These are phyloP conservation scores for Chrysoporthe austroafricana DNA, from an alignment of 2,329 filamentous ascomycete species.

Conservation along the genomic window DNA sequence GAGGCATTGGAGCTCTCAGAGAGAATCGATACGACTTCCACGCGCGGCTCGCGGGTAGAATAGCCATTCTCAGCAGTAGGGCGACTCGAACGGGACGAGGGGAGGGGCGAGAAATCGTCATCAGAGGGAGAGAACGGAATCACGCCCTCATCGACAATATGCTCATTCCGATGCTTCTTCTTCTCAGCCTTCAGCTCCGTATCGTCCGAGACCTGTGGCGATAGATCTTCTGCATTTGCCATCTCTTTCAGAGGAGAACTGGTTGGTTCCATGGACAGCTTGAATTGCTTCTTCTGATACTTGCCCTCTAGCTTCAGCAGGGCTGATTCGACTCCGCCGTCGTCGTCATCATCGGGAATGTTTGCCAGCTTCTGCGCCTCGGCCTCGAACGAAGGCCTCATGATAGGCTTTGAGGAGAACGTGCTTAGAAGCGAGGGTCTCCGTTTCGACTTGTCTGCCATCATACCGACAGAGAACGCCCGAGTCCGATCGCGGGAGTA, in stretches of 20 bases:
- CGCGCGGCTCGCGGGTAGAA: constrained; percentile 32
- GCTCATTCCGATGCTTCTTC: constrained; percentile 49
- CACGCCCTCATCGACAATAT: constrained; percentile 48
- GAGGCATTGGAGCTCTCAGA: constrained; percentile 71
- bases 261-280: constrained; percentile 45
- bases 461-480: constrained; percentile 60
- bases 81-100: constrained; percentile 27
- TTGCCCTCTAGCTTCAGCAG: constrained; percentile 90
- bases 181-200: constrained; percentile 44
- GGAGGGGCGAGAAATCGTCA: constrained; percentile 25
- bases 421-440: constrained; percentile 62
- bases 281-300: constrained; percentile 61
- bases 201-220: constrained; percentile 15
- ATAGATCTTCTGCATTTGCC: constrained; percentile 11
- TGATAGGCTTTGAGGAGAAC: constrained; percentile 63
- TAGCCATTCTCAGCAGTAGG: constrained; percentile 31
- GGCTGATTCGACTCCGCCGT: constrained; percentile 91
- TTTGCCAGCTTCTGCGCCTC: constrained; percentile 86
- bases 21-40: constrained; percentile 51
- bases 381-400: constrained; percentile 80
- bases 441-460: constrained; percentile 55
- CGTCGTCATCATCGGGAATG: constrained; percentile 83
- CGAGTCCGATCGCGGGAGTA: constrained; percentile 47
- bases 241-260: constrained; percentile 5
- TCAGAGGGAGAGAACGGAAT: constrained; percentile 36